Evolutionary conservation across 1,139 yeast genomes (phyloP).

Genomic region (Hansenula lynferdii): DNA sequence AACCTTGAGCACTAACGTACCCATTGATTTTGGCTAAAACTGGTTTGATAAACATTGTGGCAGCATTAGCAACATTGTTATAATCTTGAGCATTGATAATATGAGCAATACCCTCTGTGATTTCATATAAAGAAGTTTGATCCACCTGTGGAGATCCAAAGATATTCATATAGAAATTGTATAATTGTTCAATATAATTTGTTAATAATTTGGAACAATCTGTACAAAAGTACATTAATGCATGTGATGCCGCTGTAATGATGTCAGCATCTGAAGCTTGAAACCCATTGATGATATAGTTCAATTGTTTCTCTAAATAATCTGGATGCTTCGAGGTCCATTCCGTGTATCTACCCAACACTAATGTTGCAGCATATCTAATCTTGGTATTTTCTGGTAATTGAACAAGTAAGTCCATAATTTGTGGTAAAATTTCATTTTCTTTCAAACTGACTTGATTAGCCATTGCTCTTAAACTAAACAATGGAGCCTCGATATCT

Average conservation of each 20-base stretch:
- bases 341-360: conserved; percentile 89
- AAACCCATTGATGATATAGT: conserved; percentile 81
- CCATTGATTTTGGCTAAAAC: conserved; percentile 46
- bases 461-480: conserved; percentile 92
- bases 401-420: conserved; percentile 64
- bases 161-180: conserved; percentile 68
- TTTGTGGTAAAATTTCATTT: conserved; percentile 65
- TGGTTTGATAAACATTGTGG: conserved; percentile 65
- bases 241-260: conserved; percentile 84
- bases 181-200: conserved; percentile 70
- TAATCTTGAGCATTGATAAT: conserved; percentile 58
- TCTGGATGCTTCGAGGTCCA: conserved; percentile 91
- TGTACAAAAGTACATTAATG: conserved; percentile 90
- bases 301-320: conserved; percentile 74
- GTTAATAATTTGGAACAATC: conserved; percentile 75
- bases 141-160: conserved; percentile 44
- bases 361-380: conserved; percentile 88
- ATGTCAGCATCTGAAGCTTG: conserved; percentile 46
- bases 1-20: conserved; percentile 22
- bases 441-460: conserved; percentile 76
- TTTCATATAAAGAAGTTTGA: conserved; percentile 65
- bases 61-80: conserved; percentile 36
- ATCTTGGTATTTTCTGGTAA: conserved; percentile 85
- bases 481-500: conserved; percentile 82
- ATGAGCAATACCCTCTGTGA: conserved; percentile 88